Percentiles rank a stretch among this genome's conserved stretches.
phyloP scores from a whole-genome alignment of 148 eudicot genomes.

The Agrostemma githago region DNA sequence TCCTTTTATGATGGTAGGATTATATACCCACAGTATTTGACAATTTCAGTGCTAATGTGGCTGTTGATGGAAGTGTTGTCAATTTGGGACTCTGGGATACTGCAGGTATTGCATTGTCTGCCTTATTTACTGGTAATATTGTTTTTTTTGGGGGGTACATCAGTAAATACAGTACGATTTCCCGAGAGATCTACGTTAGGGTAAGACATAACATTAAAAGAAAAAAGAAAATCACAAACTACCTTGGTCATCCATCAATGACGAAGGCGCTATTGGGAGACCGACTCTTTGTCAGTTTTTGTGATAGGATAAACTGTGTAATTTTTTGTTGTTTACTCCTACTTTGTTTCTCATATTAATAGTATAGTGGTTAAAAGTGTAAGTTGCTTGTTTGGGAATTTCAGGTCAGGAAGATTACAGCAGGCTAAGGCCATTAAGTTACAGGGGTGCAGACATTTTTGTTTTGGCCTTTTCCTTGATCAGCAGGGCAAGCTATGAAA shows the following conservation, averaged over 20 bases:
- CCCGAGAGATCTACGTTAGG: too few species aligned
- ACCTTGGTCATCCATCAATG: too few species aligned
- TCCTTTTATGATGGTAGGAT: conserved; percentile 41
- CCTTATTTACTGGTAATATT: background rate
- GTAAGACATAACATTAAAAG: too few species aligned
- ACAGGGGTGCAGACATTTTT: conserved; percentile 92
- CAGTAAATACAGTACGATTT: too few species aligned
- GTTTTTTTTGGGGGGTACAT: background rate
- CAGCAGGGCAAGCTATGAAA: conserved; percentile 92
- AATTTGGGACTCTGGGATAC: conserved; percentile 95
- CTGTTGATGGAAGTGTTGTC: conserved; percentile 81
- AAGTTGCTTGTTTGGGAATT: conserved; percentile 14
- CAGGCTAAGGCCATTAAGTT: conserved; percentile 93
- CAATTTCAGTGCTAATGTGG: conserved; percentile 79
- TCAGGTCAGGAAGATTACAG: conserved; percentile 92
- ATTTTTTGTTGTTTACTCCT: background rate
- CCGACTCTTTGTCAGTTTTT: too few species aligned
- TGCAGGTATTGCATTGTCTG: conserved; percentile 50
- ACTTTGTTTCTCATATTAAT: background rate
- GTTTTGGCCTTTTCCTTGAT: conserved; percentile 86
- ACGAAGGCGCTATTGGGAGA: too few species aligned
- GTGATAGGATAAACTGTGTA: background rate
- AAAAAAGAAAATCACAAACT: too few species aligned
- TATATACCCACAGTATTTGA: conserved; percentile 79
- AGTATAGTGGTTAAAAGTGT: background rate